These are phyloP conservation scores for Cucumis variabilis DNA, from an alignment of 331 rosid genomes.

Conservation along the genomic window DNA sequence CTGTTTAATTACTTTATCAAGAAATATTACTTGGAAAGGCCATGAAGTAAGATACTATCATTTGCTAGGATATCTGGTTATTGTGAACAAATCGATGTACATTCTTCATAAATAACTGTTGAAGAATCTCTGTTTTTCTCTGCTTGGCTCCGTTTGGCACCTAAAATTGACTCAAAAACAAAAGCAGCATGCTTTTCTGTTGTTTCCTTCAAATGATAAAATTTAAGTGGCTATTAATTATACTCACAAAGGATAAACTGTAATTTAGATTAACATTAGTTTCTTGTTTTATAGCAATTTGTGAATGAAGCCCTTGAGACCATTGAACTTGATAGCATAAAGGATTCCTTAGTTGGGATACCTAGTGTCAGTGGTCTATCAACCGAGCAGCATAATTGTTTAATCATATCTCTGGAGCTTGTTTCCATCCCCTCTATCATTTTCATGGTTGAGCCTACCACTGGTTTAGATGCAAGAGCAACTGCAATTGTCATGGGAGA, in stretches of 20 bases:
- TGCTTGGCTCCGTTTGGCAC: slow-evolving; percentile 84
- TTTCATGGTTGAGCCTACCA: slow-evolving; percentile 95
- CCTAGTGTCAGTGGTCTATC: slow-evolving; percentile 82
- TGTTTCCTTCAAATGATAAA: slow-evolving; percentile 2
- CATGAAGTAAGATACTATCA: too few relatives aligned
- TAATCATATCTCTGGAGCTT: slow-evolving; percentile 90
- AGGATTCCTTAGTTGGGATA: slow-evolving; percentile 75
- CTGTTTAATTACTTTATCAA: too few relatives aligned
- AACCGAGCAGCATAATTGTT: slow-evolving; percentile 84
- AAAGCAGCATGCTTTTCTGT: slow-evolving; percentile 55
- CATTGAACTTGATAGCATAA: slow-evolving; percentile 74
- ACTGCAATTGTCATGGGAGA: slow-evolving; percentile 94
- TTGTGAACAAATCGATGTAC: slow-evolving; percentile 94
- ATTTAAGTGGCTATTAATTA: not conserved
- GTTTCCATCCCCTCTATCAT: slow-evolving; percentile 92
- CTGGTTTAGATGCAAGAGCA: slow-evolving; percentile 91
- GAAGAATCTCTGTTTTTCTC: slow-evolving; percentile 86
- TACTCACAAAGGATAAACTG: not conserved
- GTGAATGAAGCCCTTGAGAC: slow-evolving; percentile 80
- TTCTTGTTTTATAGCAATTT: too few relatives aligned
- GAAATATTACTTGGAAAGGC: too few relatives aligned
- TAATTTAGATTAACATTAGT: not conserved
- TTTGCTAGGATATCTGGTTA: slow-evolving; percentile 91
- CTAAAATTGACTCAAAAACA: slow-evolving; percentile 57
- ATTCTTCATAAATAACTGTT: slow-evolving; percentile 87